Evolutionary conservation across 1,284 basidiomycete species (phyloP), one percentile per base, ranked within the genome.

Genomic region (Cryptococcus jaspeensis): DNA sequence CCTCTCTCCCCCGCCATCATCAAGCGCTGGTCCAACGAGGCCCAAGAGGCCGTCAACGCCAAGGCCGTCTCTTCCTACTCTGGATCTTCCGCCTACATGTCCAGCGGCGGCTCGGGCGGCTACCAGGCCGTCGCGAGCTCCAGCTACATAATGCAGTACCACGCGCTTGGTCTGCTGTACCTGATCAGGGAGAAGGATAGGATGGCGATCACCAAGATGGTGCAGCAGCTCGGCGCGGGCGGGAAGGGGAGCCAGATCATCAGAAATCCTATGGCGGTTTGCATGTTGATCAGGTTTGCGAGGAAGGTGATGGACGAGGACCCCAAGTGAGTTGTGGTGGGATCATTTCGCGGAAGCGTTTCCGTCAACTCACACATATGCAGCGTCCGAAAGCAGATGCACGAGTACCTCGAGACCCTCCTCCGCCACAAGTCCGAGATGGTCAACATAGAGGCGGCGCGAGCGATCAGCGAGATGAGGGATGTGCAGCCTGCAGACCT

Each of bases 201-300:
- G 64, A 99, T 99, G 93, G 96, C 96, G 1, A 86, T 99, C 52
- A 97, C 92, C 44, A 99, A 99, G 81, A 94, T 99, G 89, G 93
- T 99, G 50, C 96, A 99, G 79, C 95, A 98, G 76, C 84, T 93
- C 38, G 91, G 91, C 41, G 91, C 91, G 0, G 73, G 73, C 41
- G 81, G 80, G 60, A 92, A 92, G 74, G 88, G 89, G 50, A 83
- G 87, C 52, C 87, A 87, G 16, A 86, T 88, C 20, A 78, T 99
- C 62, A 91, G 94, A 80, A 99, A 93, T 74, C 87, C 96, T 3
- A 93, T 95, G 88, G 94, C 96, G n/a, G 81, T 99, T 50, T 99
- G 94, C 78, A 98, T 99, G 95, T 84, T 99, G 63, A 93, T 99
- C 75, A 87, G 96, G 32, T 99, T 95, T 78, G 93, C 96, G 18